These are phyloP conservation scores for Xylaria sp. DNA, from an alignment of 2,329 filamentous ascomycete species.

Conservation along the genomic window DNA sequence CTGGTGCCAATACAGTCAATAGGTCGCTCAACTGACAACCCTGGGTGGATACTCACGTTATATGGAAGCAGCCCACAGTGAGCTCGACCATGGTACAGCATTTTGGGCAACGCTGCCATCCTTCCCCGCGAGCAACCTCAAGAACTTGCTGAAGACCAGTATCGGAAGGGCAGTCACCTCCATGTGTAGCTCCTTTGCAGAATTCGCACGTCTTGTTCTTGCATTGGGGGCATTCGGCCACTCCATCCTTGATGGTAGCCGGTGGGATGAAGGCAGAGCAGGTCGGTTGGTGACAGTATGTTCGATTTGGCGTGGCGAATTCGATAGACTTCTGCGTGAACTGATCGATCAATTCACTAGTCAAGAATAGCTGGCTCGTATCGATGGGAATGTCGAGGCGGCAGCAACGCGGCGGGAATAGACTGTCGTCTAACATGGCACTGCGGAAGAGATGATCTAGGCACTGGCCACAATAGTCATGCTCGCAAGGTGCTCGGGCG, in stretches of 20 bases:
- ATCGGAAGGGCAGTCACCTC: constrained; percentile 55
- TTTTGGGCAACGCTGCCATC: constrained; percentile 57
- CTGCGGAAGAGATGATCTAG: constrained; percentile 50
- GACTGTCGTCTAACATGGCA: constrained; percentile 53
- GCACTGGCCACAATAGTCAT: constrained; percentile 60
- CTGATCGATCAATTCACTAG: constrained; percentile 39
- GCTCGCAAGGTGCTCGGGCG: constrained; percentile 37
- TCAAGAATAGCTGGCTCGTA: constrained; percentile 45
- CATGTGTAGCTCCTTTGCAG: constrained; percentile 57
- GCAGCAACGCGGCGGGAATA: constrained; percentile 64
- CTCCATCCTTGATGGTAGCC: constrained; percentile 38
- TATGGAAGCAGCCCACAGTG: constrained; percentile 59
- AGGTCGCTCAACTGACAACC: constrained; percentile 2
- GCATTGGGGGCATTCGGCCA: constrained; percentile 53
- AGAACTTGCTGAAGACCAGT: constrained; percentile 47
- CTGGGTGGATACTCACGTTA: constrained; percentile 52
- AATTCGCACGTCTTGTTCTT: constrained; percentile 50
- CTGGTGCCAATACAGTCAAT: constrained; percentile 15
- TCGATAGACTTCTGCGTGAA: constrained; percentile 56
- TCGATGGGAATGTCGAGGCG: constrained; percentile 47
- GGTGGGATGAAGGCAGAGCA: constrained; percentile 56
- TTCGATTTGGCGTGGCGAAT: constrained; percentile 52
- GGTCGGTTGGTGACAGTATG: constrained; percentile 53
- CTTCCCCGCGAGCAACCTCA: constrained; percentile 46
- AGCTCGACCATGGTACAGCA: constrained; percentile 58